Evolutionary conservation across 805 yeast species (phyloP), one percentile per base, ranked within the genome.

Genomic region (Cyberlindnera amylophila): DNA sequence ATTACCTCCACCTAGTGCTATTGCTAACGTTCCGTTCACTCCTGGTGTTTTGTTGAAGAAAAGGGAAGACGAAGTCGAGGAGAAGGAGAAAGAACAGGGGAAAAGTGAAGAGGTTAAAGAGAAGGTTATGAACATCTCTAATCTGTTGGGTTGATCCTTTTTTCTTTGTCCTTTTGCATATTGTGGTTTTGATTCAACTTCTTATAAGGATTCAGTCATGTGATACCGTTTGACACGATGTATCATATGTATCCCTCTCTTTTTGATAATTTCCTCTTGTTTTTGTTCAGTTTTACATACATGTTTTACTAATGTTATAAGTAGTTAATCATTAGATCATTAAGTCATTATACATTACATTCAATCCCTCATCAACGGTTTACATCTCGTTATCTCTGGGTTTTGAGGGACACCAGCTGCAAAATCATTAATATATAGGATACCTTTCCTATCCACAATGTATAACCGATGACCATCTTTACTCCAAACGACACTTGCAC

Each of bases 381-480:
- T 82, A 63, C 86, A 79, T 57, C 82, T 75, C 3, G 84, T 74
- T 7, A 83, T 81, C 14, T 79, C 82, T 18, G 72, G 73, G 51
- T 78, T 80, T 49, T 79, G 81, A 9, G 11, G 93, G 17, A 81
- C 63, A 2, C 95, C 96, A 40, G 88, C 90, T 12, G 93, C 85
- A 64, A 89, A 90, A 63, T 90, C 97, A 52, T 85, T 86, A 26
- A 89, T 76, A 48, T 81, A 81, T 35, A 89, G 65, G 0, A 78
- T 62, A 0, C 97, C 97, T 54, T 85, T 86, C 32, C 96, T 68
- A 61, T 90, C 98, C 13, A 88, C 72, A 4, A 79, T 73, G 52
- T 78, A 82, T 15, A 90, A 67, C 47, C 80, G 80, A 36, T 89
- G 89, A 0, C 98, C 97, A 57, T 86, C 87, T 9, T 78, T 72